Conservation (phyloP, 495 filamentous ascomycete genomes). For the Poronia punctata region DNA sequence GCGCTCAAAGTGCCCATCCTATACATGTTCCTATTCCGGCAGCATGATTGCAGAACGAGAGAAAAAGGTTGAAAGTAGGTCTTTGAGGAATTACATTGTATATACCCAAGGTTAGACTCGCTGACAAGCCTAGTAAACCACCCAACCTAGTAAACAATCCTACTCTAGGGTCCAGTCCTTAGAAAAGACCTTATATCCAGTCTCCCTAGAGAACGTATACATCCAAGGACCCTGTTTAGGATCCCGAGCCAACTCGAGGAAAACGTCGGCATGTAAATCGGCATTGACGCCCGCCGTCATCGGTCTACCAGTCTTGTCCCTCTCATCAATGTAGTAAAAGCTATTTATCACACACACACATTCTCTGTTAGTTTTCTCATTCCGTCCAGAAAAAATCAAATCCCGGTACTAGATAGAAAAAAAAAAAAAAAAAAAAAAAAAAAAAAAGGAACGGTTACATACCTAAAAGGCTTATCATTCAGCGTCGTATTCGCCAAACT, state of each 20-base stretch:
- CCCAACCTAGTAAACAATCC: not conserved
- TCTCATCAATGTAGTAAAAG: conserved; percentile 38
- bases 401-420: not conserved
- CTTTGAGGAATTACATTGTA: too few relatives aligned
- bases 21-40: too few relatives aligned
- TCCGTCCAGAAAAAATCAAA: not conserved
- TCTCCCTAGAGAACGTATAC: conserved; percentile 32
- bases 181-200: conserved; percentile 28
- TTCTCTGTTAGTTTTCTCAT: not conserved
- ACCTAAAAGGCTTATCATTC: conserved; percentile 28
- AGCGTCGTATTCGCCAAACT: conserved; percentile 20
- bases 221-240: conserved; percentile 27
- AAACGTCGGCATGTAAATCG: conserved; percentile 27
- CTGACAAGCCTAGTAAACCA: not conserved
- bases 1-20: too few relatives aligned
- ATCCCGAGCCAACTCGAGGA: conserved; percentile 24
- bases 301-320: conserved; percentile 23
- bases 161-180: not conserved
- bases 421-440: not conserved
- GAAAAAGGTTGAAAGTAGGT: too few relatives aligned
- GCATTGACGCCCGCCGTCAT: conserved; percentile 23
- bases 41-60: too few relatives aligned
- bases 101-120: not conserved
- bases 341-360: conserved; percentile 14
- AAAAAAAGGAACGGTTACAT: conserved; percentile 8